These are phyloP conservation scores for Chenopodium quinoa DNA, from an alignment of 148 eudicot genomes.

Conservation along the genomic window DNA sequence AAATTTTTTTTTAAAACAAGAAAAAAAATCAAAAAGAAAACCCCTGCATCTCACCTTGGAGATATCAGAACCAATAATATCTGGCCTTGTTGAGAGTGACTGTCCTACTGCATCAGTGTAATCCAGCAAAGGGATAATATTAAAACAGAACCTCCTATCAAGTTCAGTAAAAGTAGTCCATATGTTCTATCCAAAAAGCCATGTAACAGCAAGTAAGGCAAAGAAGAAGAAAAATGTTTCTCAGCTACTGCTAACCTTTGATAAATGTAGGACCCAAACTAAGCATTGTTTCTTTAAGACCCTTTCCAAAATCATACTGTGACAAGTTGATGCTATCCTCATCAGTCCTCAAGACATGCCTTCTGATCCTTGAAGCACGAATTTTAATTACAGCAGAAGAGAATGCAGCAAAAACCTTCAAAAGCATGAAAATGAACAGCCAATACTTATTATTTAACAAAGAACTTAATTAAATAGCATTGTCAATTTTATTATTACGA, in stretches of 20 bases:
- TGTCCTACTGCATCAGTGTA: conserved; percentile 78
- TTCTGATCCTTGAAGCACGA: conserved; percentile 47
- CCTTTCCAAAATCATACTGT: conserved; percentile 62
- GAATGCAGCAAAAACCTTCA: conserved; percentile 75
- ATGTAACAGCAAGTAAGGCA: not conserved
- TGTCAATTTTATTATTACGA: not conserved
- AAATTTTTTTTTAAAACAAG: too few species aligned
- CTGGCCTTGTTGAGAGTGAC: conserved; percentile 98
- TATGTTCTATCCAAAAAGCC: not conserved
- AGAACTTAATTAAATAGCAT: conserved; percentile 7
- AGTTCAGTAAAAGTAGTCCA: not conserved
- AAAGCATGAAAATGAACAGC: conserved; percentile 20
- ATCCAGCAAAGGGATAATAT: not conserved
- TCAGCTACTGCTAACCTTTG: conserved; percentile 49
- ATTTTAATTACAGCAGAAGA: conserved; percentile 71
- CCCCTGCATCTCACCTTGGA: conserved; percentile 57
- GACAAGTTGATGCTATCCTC: conserved; percentile 30
- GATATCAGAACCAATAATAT: conserved; percentile 77
- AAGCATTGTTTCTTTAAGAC: conserved; percentile 80
- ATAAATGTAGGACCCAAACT: conserved; percentile 91
- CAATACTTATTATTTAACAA: conserved; percentile 10
- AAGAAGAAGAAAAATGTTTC: not conserved
- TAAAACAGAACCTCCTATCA: not conserved
- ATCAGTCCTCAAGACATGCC: conserved; percentile 30
- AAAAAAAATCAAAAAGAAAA: not conserved